phyloP scores from a whole-genome alignment of 23 red algal species.

The Gracilariopsis chorda region DNA sequence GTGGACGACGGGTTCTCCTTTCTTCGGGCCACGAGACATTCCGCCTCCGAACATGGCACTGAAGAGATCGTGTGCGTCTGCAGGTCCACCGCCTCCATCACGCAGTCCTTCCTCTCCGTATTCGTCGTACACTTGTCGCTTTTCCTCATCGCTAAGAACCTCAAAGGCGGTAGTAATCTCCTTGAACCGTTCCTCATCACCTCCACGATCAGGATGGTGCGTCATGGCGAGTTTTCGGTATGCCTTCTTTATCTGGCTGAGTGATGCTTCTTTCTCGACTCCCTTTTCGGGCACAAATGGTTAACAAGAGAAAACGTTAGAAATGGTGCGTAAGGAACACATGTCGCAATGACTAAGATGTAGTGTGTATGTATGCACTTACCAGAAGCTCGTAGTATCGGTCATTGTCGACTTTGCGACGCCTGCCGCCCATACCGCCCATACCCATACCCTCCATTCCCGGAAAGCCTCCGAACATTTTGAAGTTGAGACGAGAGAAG shows the following conservation, averaged over 20 bases:
- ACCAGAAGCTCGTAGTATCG: slow-evolving; percentile 65
- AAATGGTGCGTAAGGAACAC: too few relatives aligned
- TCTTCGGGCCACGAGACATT: slow-evolving; percentile 75
- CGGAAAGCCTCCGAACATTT: slow-evolving; percentile 81
- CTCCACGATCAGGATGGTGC: slow-evolving; percentile 92
- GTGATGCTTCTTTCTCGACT: slow-evolving; percentile 72
- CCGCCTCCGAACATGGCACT: slow-evolving; percentile 93
- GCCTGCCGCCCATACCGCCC: slow-evolving; percentile 73
- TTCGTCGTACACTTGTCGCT: slow-evolving; percentile 94
- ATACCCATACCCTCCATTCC: slow-evolving; percentile 80
- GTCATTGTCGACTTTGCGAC: slow-evolving; percentile 70
- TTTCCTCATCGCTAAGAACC: slow-evolving; percentile 91
- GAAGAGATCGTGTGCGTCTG: slow-evolving; percentile 91
- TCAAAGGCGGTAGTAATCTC: slow-evolving; percentile 92
- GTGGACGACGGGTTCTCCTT: slow-evolving; percentile 91
- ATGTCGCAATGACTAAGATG: too few relatives aligned
- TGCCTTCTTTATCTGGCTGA: slow-evolving; percentile 83
- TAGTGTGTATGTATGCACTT: not conserved
- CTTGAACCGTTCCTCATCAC: slow-evolving; percentile 96
- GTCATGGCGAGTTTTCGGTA: slow-evolving; percentile 78
- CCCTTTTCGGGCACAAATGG: not conserved
- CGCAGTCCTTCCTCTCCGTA: slow-evolving; percentile 95
- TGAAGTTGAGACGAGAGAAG: not conserved
- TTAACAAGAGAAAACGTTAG: not conserved
- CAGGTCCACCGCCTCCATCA: slow-evolving; percentile 72